phyloP scores from a whole-genome alignment of 805 yeast genomes.

The Starmerella stigmatis region DNA sequence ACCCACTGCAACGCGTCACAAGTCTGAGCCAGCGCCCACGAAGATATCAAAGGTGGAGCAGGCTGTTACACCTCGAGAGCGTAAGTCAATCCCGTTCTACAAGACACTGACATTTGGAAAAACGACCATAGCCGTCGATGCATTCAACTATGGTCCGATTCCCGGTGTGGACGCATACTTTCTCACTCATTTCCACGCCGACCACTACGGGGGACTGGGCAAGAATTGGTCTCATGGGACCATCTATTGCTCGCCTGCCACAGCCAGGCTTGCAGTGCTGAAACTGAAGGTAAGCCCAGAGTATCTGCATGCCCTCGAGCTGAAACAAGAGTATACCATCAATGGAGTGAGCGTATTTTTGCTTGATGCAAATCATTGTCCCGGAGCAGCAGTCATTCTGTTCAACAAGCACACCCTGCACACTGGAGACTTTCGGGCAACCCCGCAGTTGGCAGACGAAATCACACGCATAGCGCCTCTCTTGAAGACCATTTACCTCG shows the following conservation, averaged over 20 bases:
- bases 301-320: constrained; percentile 37
- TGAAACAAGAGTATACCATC: constrained; percentile 31
- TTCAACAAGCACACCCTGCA: constrained; percentile 54
- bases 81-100: constrained; percentile 26
- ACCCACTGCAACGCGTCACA: not conserved
- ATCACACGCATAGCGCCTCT: constrained; percentile 8
- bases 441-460: constrained; percentile 37
- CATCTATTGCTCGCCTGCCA: constrained; percentile 63
- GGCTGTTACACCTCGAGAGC: not conserved
- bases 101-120: constrained; percentile 28
- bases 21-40: too few species aligned
- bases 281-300: constrained; percentile 47
- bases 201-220: constrained; percentile 81
- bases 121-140: constrained; percentile 32
- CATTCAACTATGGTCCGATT: constrained; percentile 31
- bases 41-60: too few species aligned
- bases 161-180: constrained; percentile 28
- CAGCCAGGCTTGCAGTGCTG: constrained; percentile 46
- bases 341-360: constrained; percentile 44
- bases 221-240: constrained; percentile 65
- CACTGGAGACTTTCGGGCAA: constrained; percentile 88
- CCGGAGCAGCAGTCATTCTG: constrained; percentile 79
- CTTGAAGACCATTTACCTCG: constrained; percentile 53
- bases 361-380: constrained; percentile 90
- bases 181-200: constrained; percentile 72